Base-by-base conservation (phyloP, 768 basidiomycete genomes). In the Scleroderma bovista region DNA sequence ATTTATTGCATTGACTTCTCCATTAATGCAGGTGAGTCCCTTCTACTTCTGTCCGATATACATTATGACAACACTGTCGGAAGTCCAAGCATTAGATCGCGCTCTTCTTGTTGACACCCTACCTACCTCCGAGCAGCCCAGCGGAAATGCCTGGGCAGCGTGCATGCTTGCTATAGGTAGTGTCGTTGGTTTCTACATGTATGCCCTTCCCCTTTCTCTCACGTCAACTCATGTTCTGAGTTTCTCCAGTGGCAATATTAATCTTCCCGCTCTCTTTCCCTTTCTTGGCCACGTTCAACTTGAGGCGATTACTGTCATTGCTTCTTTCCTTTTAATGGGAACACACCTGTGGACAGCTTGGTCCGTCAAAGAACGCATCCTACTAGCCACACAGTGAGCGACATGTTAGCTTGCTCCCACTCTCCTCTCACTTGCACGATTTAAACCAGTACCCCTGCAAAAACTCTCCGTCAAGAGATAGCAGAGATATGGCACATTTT, bases 61-160 rank as follows among this genome's bases (percentile, higher is more conserved):
- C 12, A 17, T 26, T 13, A 12, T 16, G 22, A 17, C 16, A 46
- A 51, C 60, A 17, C 47, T 31, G 19, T 44, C 26, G 48, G 57
- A n/a, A 86, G 92, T 94, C 2, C 87, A 88, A 73, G 90, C 93
- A 1, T 81, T 92, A 17, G 92, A 96, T 64, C 87, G 94, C 43
- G 90, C 93, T 0, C 76, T 96, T 10, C 72, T 97, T 8, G 90
- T 98, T 1, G 94, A 98, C 62, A 87, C 79, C 0, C 66, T 95
- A 4, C 85, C 92, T 1, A 71, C 86, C 1, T 63, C 77, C 1
- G 73, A 80, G 22, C 94, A 98, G 64, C 82, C 93, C 6, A 72
- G 78, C 9, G 93, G 88, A 1, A 96, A 94, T 61, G 94, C 94
- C 0, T 98, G 94, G 94, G 94, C 92, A 1, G 91, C 89, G 1